phyloP scores from a whole-genome alignment of 768 basidiomycete genomes.

The Phanerodontia chrysosporium region DNA sequence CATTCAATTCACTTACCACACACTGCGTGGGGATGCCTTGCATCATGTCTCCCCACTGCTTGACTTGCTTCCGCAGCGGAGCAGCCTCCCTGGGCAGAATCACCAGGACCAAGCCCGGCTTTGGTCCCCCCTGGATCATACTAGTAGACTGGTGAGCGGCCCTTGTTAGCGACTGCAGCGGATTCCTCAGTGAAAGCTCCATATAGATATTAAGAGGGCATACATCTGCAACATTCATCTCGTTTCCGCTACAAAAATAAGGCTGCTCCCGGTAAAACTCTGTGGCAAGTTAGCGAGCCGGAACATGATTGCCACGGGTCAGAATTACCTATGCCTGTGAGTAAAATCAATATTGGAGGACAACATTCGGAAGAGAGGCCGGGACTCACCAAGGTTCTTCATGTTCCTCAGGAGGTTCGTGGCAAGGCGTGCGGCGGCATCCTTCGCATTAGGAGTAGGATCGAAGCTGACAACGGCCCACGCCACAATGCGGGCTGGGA shows the following conservation, averaged over 20 bases:
- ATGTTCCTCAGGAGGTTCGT: slow-evolving; percentile 25
- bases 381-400: slow-evolving; percentile 24
- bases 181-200: not conserved
- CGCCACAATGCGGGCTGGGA: slow-evolving; percentile 21
- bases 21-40: slow-evolving; percentile 44
- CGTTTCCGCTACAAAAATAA: not conserved
- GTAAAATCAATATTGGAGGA: not conserved
- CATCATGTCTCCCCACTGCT: slow-evolving; percentile 52
- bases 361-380: not conserved
- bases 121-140: not conserved
- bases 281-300: slow-evolving; percentile 27
- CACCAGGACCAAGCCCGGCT: slow-evolving; percentile 38
- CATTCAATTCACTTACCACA: slow-evolving; percentile 32
- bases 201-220: not conserved
- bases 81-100: slow-evolving; percentile 51
- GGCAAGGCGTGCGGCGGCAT: slow-evolving; percentile 18
- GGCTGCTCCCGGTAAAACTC: not conserved
- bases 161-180: not conserved
- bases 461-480: slow-evolving; percentile 37
- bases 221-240: not conserved
- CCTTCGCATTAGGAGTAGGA: slow-evolving; percentile 11
- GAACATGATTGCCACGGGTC: not conserved
- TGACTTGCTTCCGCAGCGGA: slow-evolving; percentile 41
- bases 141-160: not conserved
- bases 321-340: slow-evolving; percentile 18